A percentile compares a stretch with the other conserved stretches of the same genome.
phyloP scores from a whole-genome alignment of 1,284 basidiomycete genomes.

The Marasmius oreades region DNA sequence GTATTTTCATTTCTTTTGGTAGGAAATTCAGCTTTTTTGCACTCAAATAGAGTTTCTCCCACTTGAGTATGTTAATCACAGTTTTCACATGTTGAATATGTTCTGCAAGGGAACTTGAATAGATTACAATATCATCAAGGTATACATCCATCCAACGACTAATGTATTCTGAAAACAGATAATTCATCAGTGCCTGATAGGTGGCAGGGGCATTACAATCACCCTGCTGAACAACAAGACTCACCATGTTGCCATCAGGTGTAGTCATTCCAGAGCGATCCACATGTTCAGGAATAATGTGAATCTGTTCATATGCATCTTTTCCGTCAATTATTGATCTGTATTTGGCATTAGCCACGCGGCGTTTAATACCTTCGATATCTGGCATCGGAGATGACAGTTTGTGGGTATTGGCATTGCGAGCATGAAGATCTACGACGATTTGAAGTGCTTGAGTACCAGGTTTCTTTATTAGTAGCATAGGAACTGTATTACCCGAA shows the following conservation, averaged over 20 bases:
- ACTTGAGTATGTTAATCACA: conserved; percentile 20
- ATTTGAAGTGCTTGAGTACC: background rate
- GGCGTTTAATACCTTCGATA: conserved; percentile 1
- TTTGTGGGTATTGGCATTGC: conserved; percentile 10
- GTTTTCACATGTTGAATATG: conserved; percentile 24
- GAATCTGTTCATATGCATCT: conserved; percentile 12
- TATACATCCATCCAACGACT: conserved; percentile 27
- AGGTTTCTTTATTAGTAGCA: conserved; percentile 17
- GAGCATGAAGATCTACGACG: conserved; percentile 7
- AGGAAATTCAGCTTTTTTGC: conserved; percentile 25
- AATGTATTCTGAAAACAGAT: conserved; percentile 24
- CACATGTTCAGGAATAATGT: conserved; percentile 23
- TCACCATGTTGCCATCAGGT: conserved; percentile 29
- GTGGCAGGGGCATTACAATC: conserved; percentile 17
- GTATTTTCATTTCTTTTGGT: conserved; percentile 18
- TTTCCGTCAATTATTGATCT: conserved; percentile 22
- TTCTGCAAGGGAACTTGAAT: conserved; percentile 23
- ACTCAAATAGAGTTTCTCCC: conserved; percentile 25
- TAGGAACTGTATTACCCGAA: conserved; percentile 25
- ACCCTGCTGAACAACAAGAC: conserved; percentile 23
- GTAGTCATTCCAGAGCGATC: conserved; percentile 18
- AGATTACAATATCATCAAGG: conserved; percentile 29
- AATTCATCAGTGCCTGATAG: conserved; percentile 24
- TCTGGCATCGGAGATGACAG: conserved; percentile 1
- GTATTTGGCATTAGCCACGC: conserved; percentile 1